phyloP scores from a whole-genome alignment of 1,139 yeast genomes.

The Geotrichum carabidarum region DNA sequence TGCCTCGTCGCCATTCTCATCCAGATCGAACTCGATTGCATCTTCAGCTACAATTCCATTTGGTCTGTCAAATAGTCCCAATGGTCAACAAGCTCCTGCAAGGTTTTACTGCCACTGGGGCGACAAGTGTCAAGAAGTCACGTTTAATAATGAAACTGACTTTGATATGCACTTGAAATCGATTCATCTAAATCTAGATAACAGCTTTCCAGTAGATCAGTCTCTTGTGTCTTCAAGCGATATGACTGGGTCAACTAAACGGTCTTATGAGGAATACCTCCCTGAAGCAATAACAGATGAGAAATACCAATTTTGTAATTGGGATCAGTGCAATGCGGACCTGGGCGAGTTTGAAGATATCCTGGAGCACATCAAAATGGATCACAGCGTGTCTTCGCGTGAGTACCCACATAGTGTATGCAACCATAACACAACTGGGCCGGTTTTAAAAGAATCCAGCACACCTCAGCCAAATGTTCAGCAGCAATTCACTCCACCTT shows the following conservation, averaged over 20 bases:
- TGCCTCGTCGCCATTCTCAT: slow-evolving; percentile 7
- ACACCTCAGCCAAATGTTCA: background rate
- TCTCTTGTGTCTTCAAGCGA: slow-evolving; percentile 13
- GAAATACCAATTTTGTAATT: slow-evolving; percentile 32
- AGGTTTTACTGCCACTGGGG: slow-evolving; percentile 38
- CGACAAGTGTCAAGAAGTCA: slow-evolving; percentile 32
- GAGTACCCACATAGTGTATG: slow-evolving; percentile 21
- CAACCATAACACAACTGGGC: slow-evolving; percentile 5
- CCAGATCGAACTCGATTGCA: slow-evolving; percentile 11
- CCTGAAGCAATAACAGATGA: background rate
- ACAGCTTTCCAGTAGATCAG: slow-evolving; percentile 12
- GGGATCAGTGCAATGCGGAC: slow-evolving; percentile 40
- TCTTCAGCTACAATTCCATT: slow-evolving; percentile 5
- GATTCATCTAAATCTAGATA: slow-evolving; percentile 14
- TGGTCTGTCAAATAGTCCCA: background rate
- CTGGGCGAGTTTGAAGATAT: slow-evolving; percentile 34
- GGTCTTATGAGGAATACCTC: slow-evolving; percentile 6
- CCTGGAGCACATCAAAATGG: slow-evolving; percentile 35
- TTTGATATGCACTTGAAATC: slow-evolving; percentile 33
- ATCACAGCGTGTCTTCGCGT: slow-evolving; percentile 32
- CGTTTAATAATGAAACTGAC: slow-evolving; percentile 30
- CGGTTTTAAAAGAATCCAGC: background rate
- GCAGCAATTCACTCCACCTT: slow-evolving; percentile 1
- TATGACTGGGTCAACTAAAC: slow-evolving; percentile 5
- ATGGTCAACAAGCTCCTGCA: slow-evolving; percentile 1